Evolutionary conservation across 345 rosid genomes (phyloP).

Genomic region (Camelina hispida): DNA sequence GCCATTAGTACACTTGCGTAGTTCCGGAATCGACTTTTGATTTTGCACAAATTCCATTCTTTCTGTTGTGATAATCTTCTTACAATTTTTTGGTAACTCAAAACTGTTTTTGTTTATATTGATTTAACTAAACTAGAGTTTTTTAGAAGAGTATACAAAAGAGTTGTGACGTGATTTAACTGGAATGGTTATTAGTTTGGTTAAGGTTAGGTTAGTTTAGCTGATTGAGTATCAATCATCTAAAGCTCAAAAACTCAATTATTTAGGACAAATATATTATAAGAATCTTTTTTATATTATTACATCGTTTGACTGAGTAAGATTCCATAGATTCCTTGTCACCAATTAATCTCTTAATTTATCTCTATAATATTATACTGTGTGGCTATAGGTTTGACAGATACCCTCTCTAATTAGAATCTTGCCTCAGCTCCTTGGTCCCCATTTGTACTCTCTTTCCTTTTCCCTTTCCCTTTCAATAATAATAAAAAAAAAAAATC

Average conservation of each 20-base stretch:
- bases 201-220: constrained; percentile 31
- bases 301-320: constrained; percentile 37
- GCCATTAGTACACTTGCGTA: background rate
- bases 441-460: constrained; percentile 17
- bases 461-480: constrained; percentile 11
- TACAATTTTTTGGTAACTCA: background rate
- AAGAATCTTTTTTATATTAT: constrained; percentile 35
- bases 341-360: constrained; percentile 13
- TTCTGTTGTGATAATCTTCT: background rate
- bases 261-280: constrained; percentile 21
- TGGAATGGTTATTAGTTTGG: constrained; percentile 11
- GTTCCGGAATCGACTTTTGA: constrained; percentile 8
- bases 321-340: constrained; percentile 52
- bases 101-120: background rate
- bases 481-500: background rate
- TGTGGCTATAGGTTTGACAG: constrained; percentile 35
- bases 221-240: constrained; percentile 36
- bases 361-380: background rate
- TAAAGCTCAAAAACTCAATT: constrained; percentile 37
- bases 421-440: constrained; percentile 34
- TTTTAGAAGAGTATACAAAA: background rate
- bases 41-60: background rate
- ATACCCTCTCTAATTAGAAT: constrained; percentile 36
- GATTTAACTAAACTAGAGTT: background rate
- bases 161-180: background rate